Evolutionary conservation across 331 rosid species (phyloP), one percentile per base, ranked within the genome.

Genomic region (Pyrus hybrid): DNA sequence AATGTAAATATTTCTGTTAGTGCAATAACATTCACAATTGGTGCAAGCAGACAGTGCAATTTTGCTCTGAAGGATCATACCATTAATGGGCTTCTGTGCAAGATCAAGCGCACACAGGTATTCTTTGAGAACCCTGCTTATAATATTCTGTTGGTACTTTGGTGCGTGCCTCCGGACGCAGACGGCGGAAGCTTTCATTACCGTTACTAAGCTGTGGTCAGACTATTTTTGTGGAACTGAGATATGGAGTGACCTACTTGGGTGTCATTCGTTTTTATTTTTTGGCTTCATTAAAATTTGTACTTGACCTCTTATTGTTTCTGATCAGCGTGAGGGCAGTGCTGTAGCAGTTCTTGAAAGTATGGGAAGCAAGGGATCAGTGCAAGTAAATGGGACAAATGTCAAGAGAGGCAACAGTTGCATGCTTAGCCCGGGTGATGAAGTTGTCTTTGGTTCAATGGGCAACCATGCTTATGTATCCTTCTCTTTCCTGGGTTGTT

Each of bases 391-490:
- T 73, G 99, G 99, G 85, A 73, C 77, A 20, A 77, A 67, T 32
- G 88, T 92, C 80, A 91, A 92, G 93, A 96, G 80, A 88, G 88
- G 76, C 76, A 32, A 85, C 76, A 86, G 80, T 80, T 77, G 93
- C 26, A 63, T 76, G 72, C 96, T 96, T 62, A 86, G 78, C 80
- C 88, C 99, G 6, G 99, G 99, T 47, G 99, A 96, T 62, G 99
- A 93, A 83, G 90, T 96, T 86, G 84, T 83, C 65, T 88, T 96
- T 51, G 97, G 97, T 74, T 73, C 79, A 75, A 63, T 85, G 64
- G 97, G 97, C 65, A 89, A 78, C 86, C 88, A 91, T 81, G 88
- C 94, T 71, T 96, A 93, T 57, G 99, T 96, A 96, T 96, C 99
- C 98, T 93, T 84, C 17, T 58, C 58, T 18, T 18, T 53, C 30